Conservation (phyloP, 306 rosid genomes). For the Casuarina equisetifolia region DNA sequence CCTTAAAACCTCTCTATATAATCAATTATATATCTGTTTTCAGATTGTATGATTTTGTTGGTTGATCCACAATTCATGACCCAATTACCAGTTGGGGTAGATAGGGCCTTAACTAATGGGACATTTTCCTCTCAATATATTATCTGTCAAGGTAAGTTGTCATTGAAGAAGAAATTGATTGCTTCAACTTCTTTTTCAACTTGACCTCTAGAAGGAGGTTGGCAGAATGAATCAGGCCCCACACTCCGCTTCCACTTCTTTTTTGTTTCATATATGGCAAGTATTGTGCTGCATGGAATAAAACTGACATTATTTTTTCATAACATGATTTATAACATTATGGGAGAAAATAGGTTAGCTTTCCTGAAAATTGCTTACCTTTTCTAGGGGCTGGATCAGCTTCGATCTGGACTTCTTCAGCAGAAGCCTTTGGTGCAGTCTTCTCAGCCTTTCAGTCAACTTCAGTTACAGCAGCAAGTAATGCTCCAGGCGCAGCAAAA, state of each 20-base stretch:
- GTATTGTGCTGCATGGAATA: neutral
- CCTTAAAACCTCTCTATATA: constrained; percentile 3
- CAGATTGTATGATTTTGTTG: neutral
- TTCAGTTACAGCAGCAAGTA: constrained; percentile 52
- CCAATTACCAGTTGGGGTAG: neutral
- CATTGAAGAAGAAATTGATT: neutral
- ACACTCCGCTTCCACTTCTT: too few relatives aligned
- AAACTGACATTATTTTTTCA: constrained; percentile 3
- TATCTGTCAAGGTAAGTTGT: neutral
- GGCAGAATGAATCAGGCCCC: neutral
- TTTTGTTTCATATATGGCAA: neutral
- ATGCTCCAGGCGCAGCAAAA: constrained; percentile 53
- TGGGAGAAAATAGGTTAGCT: neutral
- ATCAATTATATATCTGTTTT: neutral
- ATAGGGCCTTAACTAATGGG: neutral
- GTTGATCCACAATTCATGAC: neutral
- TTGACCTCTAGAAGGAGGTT: constrained; percentile 4
- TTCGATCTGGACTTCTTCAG: constrained; percentile 50
- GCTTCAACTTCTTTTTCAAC: constrained; percentile 11
- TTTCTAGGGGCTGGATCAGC: constrained; percentile 59
- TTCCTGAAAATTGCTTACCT: constrained; percentile 23
- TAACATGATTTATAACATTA: neutral
- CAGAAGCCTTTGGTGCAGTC: constrained; percentile 50
- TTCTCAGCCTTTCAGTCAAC: constrained; percentile 48
- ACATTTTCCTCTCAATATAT: neutral